Base-by-base conservation (phyloP, 345 rosid genomes). In the Moricandia arvensis region DNA sequence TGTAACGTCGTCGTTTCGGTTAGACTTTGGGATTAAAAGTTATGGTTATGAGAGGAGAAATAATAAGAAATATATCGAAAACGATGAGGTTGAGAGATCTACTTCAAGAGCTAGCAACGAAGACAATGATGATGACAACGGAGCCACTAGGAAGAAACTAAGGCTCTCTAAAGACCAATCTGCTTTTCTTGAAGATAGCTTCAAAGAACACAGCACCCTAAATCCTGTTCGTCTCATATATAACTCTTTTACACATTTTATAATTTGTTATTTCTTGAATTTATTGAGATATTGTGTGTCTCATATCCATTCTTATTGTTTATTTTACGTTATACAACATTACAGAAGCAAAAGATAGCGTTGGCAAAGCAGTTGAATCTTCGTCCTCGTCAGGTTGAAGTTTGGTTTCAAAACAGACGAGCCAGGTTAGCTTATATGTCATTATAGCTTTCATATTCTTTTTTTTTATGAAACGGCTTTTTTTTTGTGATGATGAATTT, bases 351-450 rank as follows among this genome's bases (percentile, higher is more conserved):
- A 59, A 91, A 94, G 83, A 86, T 86, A 43, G 95, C 88, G 2
- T 71, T 94, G 82, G 98, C 97, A 4, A 90, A 89, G 59, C 93
- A 88, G 70, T 79, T 91, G 82, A 89, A 86, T 84, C 97, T 94
- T 62, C 93, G 97, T 59, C 97, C 98, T 45, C 87, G 97, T 43
- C 98, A 94, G 63, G 93, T 94, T 4, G 98, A 94, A 83, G 98
- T 91, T 7, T 94, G 98, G 98, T 94, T 94, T 80, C 98, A 94
- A 63, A 94, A 91, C 82, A 83, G 98, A 78, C 85, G 98, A 83
- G 98, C 98, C 62, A 87, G 98, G 98, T 94, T 75, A 18, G 79
- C 26, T 64, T 53, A 69, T 53, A 69, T 33, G 5, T 33, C 41
- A 27, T 30, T 24, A 1, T 10, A 63, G 11, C 10, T 62, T 21